A percentile compares a stretch with the other conserved stretches of the same genome.
phyloP scores from a whole-genome alignment of 306 rosid species.

The Castanopsis chinensis region DNA sequence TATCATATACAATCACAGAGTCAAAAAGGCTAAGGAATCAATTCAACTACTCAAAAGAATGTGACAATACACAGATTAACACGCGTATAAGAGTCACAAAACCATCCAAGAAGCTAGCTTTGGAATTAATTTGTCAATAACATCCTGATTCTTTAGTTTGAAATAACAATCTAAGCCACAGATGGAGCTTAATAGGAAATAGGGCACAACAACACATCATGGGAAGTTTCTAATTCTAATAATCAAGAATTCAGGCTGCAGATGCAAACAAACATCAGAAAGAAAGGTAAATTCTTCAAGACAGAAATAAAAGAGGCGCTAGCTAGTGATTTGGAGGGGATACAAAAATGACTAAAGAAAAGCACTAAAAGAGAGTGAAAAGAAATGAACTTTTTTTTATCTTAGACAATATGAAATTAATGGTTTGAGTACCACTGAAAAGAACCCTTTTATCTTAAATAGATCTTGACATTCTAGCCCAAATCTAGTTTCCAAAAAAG shows the following conservation, averaged over 20 bases:
- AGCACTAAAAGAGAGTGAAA: not conserved
- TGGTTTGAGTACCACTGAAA: not conserved
- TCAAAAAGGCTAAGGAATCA: conserved; percentile 3
- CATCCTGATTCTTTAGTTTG: not conserved
- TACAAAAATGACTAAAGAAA: not conserved
- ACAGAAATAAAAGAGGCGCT: not conserved
- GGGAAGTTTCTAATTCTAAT: not conserved
- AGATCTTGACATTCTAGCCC: not conserved
- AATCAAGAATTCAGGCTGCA: not conserved
- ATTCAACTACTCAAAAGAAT: not conserved
- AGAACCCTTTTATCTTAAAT: not conserved
- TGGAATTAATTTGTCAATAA: too few species aligned
- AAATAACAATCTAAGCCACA: not conserved
- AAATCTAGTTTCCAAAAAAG: too few species aligned
- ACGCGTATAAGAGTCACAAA: not conserved
- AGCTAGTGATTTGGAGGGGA: not conserved
- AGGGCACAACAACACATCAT: not conserved
- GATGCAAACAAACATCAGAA: not conserved
- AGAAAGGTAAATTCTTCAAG: not conserved
- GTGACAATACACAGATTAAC: not conserved
- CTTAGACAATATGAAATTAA: not conserved
- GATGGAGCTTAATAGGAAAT: not conserved
- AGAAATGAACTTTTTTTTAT: not conserved
- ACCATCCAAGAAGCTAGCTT: not conserved
- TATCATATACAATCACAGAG: conserved; percentile 2